Evolutionary conservation across 148 eudicot genomes (phyloP), one percentile per base, ranked within the genome.

Genomic region (Cornus kousa): DNA sequence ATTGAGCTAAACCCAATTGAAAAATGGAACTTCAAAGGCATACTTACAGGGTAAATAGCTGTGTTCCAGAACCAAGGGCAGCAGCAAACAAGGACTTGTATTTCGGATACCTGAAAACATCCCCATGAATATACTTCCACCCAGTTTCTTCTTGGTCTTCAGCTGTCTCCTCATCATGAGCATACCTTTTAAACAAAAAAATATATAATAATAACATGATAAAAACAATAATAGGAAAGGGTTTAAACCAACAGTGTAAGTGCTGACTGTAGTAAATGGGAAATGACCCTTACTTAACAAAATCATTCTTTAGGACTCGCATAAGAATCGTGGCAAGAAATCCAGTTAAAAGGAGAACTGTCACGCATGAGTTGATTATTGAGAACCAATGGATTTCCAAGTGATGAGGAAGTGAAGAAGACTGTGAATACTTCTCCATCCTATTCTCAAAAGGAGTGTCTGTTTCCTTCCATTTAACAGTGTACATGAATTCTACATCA

Each of bases 111-210:
- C 96, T 87, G 82, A 92, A 92, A 50, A 90, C 96, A 80, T 92
- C 93, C 64, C 96, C 93, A 76, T 92, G 96, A 55, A 92, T 90
- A 76, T 90, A 92, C 77, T 90, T 92, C 96, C 96, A 92, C 50
- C 96, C 93, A 71, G 93, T 84, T 88, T 92, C 96, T 86, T 90
- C 93, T 85, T 92, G 96, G 70, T 92, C 96, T 73, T 92, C 96
- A 67, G 89, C 93, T 24, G 92, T 43, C 85, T 90, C 93, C 83
- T 92, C 93, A 65, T 90, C 96, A 78, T 88, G 93, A 10, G 93
- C 66, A 28, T 74, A 74, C 67, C 76, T 74, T 55, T 55, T 57
- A 17, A 57, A 17, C 64, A 7, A 72, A 22, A 72, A 72, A 39
- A 60, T 1, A 59, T 10, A 74, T 7, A 57, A 57, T 32, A 57